Conservation (phyloP, 1,139 yeast genomes). For the Meyerozyma sp. region DNA sequence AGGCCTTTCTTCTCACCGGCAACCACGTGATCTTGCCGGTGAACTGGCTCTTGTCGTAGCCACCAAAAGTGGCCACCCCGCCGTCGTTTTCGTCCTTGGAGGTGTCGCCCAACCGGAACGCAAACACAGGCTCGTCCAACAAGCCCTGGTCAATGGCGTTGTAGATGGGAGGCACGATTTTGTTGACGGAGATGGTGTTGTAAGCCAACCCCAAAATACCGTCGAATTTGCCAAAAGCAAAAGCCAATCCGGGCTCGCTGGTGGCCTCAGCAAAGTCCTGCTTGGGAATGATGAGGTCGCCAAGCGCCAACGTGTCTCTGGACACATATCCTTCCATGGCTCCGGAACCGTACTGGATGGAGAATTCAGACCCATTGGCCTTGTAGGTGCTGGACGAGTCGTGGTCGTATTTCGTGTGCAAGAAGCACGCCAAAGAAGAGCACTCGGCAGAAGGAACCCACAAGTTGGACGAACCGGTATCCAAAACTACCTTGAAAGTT, state of each 20-base stretch:
- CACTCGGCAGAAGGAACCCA: constrained; percentile 95
- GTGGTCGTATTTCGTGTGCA: constrained; percentile 88
- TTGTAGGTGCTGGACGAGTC: constrained; percentile 72
- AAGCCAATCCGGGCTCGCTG: constrained; percentile 93
- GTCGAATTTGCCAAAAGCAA: constrained; percentile 97
- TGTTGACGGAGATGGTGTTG: constrained; percentile 82
- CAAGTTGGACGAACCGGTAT: constrained; percentile 93
- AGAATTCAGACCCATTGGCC: constrained; percentile 79
- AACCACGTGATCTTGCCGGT: constrained; percentile 85
- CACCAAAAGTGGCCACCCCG: constrained; percentile 94
- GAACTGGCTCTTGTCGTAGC: constrained; percentile 70
- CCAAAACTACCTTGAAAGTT: constrained; percentile 81
- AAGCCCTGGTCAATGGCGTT: constrained; percentile 79
- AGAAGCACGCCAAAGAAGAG: constrained; percentile 88
- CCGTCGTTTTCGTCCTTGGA: constrained; percentile 62
- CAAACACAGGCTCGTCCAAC: constrained; percentile 78
- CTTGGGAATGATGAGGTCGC: constrained; percentile 75
- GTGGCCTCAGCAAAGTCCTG: constrained; percentile 98
- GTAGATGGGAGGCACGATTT: constrained; percentile 88
- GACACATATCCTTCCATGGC: constrained; percentile 88
- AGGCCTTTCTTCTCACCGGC: constrained; percentile 98
- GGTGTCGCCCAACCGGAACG: constrained; percentile 84
- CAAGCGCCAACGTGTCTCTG: constrained; percentile 72
- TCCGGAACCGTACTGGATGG: constrained; percentile 89
- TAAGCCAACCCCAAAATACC: constrained; percentile 95